Conservation (phyloP, 148 eudicot species). For the Mesembryanthemum crystallinum region DNA sequence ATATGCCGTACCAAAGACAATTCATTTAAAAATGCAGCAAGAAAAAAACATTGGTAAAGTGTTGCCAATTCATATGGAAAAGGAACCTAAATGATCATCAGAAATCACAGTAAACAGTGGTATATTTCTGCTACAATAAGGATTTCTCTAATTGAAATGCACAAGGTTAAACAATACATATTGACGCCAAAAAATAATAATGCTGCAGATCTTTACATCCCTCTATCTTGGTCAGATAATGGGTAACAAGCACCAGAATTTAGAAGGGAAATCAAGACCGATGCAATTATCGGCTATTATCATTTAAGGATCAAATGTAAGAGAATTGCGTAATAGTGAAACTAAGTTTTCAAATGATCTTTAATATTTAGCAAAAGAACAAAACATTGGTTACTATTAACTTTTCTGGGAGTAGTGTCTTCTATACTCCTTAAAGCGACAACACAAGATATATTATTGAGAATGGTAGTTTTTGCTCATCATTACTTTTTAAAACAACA, state of each 20-base stretch:
- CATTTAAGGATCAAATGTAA: too few species aligned
- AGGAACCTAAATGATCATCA: background rate
- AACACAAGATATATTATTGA: background rate
- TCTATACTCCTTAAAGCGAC: background rate
- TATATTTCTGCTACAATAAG: background rate
- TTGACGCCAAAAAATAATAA: background rate
- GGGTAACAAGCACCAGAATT: background rate
- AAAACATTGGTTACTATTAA: background rate
- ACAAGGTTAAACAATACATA: background rate
- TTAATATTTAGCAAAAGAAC: background rate
- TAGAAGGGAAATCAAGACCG: background rate
- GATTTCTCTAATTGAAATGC: background rate
- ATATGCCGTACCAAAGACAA: background rate
- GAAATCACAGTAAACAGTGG: background rate
- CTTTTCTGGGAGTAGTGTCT: background rate
- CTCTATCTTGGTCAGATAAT: background rate
- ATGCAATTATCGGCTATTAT: background rate
- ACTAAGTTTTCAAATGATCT: background rate
- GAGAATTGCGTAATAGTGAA: background rate
- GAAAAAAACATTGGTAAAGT: background rate
- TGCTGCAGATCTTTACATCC: background rate
- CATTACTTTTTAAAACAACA: background rate
- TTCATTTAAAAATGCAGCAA: background rate
- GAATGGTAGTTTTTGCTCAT: background rate
- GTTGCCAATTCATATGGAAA: background rate